Conservation (phyloP, 75 land plant species). For the Larix kaempferi region DNA sequence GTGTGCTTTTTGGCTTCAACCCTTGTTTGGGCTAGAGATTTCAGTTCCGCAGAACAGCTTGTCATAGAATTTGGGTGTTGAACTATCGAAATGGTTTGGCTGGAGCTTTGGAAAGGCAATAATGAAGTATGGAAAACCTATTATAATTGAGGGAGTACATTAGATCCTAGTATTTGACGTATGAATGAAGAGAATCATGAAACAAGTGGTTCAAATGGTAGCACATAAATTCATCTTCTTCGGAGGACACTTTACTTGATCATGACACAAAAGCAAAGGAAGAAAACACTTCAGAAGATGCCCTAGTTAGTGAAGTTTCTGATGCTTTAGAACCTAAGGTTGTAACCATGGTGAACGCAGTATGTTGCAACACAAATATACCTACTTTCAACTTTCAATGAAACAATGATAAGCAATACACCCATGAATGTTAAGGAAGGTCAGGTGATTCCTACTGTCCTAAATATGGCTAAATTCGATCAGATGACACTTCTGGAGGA, state of each 20-base stretch:
- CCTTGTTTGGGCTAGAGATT: constrained; percentile 90
- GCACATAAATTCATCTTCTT: neutral
- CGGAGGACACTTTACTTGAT: neutral
- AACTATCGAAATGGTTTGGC: constrained; percentile 85
- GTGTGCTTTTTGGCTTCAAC: constrained; percentile 43
- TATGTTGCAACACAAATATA: neutral
- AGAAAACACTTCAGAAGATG: constrained; percentile 1
- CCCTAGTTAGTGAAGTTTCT: neutral
- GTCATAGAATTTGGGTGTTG: constrained; percentile 93
- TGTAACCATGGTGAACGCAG: neutral
- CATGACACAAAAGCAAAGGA: constrained; percentile 8
- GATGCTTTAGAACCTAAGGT: constrained; percentile 11
- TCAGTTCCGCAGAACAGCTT: constrained; percentile 75
- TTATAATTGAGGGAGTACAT: constrained; percentile 97
- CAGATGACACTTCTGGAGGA: constrained; percentile 96
- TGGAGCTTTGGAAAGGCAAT: constrained; percentile 89
- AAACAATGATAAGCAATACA: neutral
- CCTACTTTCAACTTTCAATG: neutral
- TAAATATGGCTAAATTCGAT: constrained; percentile 94
- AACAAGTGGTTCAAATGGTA: neutral
- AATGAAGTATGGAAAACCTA: constrained; percentile 96
- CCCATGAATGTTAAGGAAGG: neutral
- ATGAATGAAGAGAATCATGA: constrained; percentile 74
- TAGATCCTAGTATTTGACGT: constrained; percentile 91
- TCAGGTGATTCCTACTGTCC: constrained; percentile 57